Evolutionary conservation across 495 filamentous ascomycete species (phyloP), one percentile per base, ranked within the genome.

Genomic region (Evernia prunastri): DNA sequence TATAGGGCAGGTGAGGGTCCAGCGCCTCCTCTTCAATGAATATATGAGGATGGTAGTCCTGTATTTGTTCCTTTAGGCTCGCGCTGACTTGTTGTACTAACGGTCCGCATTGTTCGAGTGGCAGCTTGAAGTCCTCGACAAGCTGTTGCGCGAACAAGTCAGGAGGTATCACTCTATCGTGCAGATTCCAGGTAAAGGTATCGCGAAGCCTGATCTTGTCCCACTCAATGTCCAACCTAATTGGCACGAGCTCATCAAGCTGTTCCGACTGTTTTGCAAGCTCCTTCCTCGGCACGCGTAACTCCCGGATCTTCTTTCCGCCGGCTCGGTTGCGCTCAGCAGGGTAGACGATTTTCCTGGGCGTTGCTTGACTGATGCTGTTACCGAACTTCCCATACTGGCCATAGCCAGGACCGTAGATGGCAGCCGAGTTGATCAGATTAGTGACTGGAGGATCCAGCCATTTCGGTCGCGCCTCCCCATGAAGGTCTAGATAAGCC

Each of bases 161-260:
- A 39, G 86, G 82, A 18, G 84, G 81, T 8, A 94, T 82, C 29
- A 91, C 84, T 58, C 90, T 84, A 70, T 98, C 94, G 72, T 96
- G 90, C 59, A 98, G 84, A 73, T 97, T 98, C 90, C 92, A 98
- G 25, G 94, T 98, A 70, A 98, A 97, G 12, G 94, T 98, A 75
- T 98, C 94, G 70, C 94, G 87, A 65, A 98, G 84, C 76, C 96
- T 93, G 68, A 97, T 84, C 76, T 95, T 95, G 64, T 97, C 92
- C 82, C 87, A 91, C 68, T 98, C 95, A 54, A 97, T 90, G 66
- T 98, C 94, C 53, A 98, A 77, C 45, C 94, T 82, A 43, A 98
- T 83, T 2, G 94, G 94, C 0, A 97, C 90, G 63, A 98, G 78
- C 68, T 96, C 89, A 72, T 98, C 94, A 23, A 89, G 79, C 70